Evolutionary conservation across 768 basidiomycete genomes (phyloP), one percentile per base, ranked within the genome.

Genomic region (Agaricus subrufescens): DNA sequence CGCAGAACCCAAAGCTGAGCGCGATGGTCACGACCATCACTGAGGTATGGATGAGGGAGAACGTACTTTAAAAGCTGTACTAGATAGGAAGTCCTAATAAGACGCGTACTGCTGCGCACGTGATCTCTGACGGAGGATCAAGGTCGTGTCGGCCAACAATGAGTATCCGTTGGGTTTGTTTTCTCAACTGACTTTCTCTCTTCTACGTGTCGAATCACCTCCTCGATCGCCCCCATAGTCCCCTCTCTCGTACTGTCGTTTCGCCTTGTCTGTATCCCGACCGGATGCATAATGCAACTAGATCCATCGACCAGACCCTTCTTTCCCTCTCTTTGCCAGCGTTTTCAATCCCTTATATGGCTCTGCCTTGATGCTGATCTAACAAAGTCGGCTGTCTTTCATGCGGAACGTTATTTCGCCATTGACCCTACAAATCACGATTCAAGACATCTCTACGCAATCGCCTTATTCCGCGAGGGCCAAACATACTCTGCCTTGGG

Each of bases 361-460:
- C 83, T 84, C 63, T 91, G 85, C 71, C 84, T 94, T 57, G 91
- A 94, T 73, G 80, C 84, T 53, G 87, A 88, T 64, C 83, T 94
- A 45, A 76, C 81, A 63, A 82, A 80, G 69, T 85, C 91, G 11
- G 92, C 93, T 40, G 81, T 91, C 46, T 96, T 96, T 75, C 90
- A 90, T 73, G 91, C 92, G 37, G 94, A 95, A 71, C 75, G 91
- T 60, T 90, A 90, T 68, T 87, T 80, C 67, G 81, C 84, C 40
- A 72, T 90, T 69, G 85, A 89, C 70, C 75, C 78, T 58, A 68
- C 74, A 30, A 84, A 83, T 69, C 93, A 95, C 67, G 86, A 90
- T 66, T 84, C 91, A 61, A 82, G 89, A 55, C 91, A 91, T 75
- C 80, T 94, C 45, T 90, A 91, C 76, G 91, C 92, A 60, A 85